These are phyloP conservation scores for Geotrichum candidum DNA, from an alignment of 1,139 yeast species.

Conservation along the genomic window DNA sequence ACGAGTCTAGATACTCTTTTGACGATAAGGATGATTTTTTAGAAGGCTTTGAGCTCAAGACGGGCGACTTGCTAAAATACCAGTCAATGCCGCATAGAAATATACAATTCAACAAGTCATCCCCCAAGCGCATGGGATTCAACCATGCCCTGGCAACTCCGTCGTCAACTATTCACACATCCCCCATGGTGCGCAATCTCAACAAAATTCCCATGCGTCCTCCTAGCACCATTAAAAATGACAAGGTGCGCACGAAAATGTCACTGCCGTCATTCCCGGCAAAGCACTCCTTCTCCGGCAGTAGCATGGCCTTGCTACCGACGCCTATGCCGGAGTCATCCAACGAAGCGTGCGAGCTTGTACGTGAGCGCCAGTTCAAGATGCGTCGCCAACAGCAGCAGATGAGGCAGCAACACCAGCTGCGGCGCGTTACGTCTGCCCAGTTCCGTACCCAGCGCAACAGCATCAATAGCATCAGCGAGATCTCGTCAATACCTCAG, in stretches of 20 bases:
- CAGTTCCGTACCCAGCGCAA: constrained; percentile 2
- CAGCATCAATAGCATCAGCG: no score
- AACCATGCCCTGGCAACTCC: neutral
- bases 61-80: constrained; percentile 17
- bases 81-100: constrained; percentile 22
- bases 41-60: constrained; percentile 27
- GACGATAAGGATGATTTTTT: constrained; percentile 20
- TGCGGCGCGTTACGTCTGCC: constrained; percentile 10
- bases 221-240: constrained; percentile 5
- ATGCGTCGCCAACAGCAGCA: neutral
- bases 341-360: constrained; percentile 11
- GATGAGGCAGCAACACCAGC: constrained; percentile 1
- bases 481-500: constrained; percentile 8
- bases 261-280: constrained; percentile 11
- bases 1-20: constrained; percentile 5
- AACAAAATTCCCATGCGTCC: neutral
- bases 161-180: neutral
- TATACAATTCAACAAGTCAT: constrained; percentile 21
- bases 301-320: neutral
- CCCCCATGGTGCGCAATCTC: neutral
- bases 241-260: constrained; percentile 13
- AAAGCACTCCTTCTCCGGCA: constrained; percentile 4
- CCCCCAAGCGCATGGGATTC: neutral
- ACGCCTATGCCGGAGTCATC: constrained; percentile 10
- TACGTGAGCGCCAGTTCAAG: no score